Evolutionary conservation across 805 yeast genomes (phyloP).

Genomic region (Candida chilensis): DNA sequence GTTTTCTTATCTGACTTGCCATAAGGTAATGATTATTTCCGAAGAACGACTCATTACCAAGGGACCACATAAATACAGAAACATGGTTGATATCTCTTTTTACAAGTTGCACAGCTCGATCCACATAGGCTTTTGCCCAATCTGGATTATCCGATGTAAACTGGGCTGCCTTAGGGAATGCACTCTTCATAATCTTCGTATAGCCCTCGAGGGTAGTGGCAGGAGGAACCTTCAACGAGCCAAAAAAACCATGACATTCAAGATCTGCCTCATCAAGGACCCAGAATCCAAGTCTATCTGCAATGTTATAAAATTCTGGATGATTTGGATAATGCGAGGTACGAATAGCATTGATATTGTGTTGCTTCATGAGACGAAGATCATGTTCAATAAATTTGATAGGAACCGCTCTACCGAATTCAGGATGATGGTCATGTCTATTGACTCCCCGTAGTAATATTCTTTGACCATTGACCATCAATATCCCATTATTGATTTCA

Average conservation of each 20-base stretch:
- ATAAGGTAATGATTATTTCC: slow-evolving; percentile 19
- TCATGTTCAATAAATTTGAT: slow-evolving; percentile 18
- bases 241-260: slow-evolving; percentile 23
- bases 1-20: slow-evolving; percentile 12
- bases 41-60: slow-evolving; percentile 25
- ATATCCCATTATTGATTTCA: slow-evolving; percentile 12
- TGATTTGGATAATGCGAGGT: slow-evolving; percentile 26
- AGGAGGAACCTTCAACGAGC: slow-evolving; percentile 2
- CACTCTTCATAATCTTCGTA: too few species aligned
- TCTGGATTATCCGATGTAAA: slow-evolving; percentile 17
- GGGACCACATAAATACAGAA: slow-evolving; percentile 23
- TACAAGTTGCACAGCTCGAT: slow-evolving; percentile 17
- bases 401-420: slow-evolving; percentile 22
- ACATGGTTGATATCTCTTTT: slow-evolving; percentile 22
- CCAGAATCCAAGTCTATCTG: slow-evolving; percentile 21
- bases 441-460: slow-evolving; percentile 20
- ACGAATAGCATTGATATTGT: slow-evolving; percentile 23
- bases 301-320: slow-evolving; percentile 17
- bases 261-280: slow-evolving; percentile 25
- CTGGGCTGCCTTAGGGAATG: slow-evolving; percentile 8
- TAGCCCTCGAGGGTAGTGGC: too few species aligned
- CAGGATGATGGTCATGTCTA: slow-evolving; percentile 24
- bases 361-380: slow-evolving; percentile 18
- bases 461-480: slow-evolving; percentile 16
- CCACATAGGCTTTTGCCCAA: slow-evolving; percentile 22